Conservation (phyloP, 768 basidiomycete species). For the Lactifluus subvellereus region DNA sequence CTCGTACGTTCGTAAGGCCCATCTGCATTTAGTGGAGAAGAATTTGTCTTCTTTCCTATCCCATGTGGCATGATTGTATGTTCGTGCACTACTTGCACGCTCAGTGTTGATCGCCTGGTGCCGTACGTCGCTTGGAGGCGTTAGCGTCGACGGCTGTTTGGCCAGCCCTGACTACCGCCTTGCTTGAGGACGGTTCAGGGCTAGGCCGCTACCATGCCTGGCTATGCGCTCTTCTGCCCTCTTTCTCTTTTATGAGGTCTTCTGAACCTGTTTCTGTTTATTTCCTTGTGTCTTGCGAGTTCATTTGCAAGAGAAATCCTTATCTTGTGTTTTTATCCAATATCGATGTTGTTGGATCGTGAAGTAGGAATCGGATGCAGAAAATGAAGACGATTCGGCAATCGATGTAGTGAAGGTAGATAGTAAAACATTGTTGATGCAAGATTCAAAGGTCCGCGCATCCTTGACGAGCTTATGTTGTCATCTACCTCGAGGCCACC, state of each 20-base stretch:
- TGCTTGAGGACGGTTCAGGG: constrained; percentile 3
- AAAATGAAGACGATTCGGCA: background rate
- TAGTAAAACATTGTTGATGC: background rate
- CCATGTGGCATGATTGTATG: constrained; percentile 9
- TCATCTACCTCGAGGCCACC: constrained; percentile 6
- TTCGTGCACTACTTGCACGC: constrained; percentile 14
- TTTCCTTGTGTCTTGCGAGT: constrained; percentile 9
- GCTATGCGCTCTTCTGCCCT: constrained; percentile 15
- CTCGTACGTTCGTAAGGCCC: background rate
- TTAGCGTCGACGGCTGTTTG: constrained; percentile 6
- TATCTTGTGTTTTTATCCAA: constrained; percentile 7
- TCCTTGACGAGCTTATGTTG: background rate
- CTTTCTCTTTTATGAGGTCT: constrained; percentile 12
- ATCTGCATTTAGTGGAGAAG: constrained; percentile 12
- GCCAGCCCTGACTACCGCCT: background rate
- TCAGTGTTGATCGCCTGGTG: constrained; percentile 15
- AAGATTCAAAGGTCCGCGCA: background rate
- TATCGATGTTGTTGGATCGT: background rate
- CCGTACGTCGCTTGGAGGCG: constrained; percentile 2
- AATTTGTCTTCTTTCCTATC: constrained; percentile 7
- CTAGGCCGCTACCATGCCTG: constrained; percentile 6
- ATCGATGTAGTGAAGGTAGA: background rate
- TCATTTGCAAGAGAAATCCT: background rate
- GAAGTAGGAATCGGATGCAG: background rate
- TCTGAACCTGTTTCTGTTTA: constrained; percentile 1